Evolutionary conservation across 1,139 yeast species (phyloP), one percentile per base, ranked within the genome.

Genomic region (Scheffersomyces illinoinensis): DNA sequence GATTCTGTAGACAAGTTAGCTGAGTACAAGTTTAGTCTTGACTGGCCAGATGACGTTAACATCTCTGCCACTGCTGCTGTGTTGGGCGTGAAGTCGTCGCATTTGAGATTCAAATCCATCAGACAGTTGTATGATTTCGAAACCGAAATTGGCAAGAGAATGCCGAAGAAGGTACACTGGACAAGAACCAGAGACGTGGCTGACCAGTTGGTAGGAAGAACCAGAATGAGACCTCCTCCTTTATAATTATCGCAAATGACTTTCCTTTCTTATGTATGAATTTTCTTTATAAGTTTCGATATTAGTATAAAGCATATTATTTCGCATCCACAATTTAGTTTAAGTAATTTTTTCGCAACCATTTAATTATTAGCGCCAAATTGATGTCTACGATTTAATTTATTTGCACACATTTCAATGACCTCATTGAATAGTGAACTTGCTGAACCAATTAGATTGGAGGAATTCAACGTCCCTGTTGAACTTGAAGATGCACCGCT

Each of bases 161-260:
- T 95, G 86, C 97, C 98, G 64, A 93, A 91, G 81, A 81, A 82
- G 63, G 89, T 93, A 54, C 92, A 90, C 75, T 95, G 99, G 99
- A 79, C 82, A 57, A 81, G 79, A 53, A 78, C 89, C 59, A 84
- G 96, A 71, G 88, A 87, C 56, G 85, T 90, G 69, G 91, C 96
- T 59, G 97, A 93, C 76, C 88, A 88, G 73, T 82, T 93, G 72
- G 97, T 90, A 53, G 97, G 97, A 56, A 85, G 97, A 78, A 83
- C 78, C 26, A 48, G 51, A 20, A 48, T 48, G n/a, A 48, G 26
- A 21, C 21, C 26, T 20, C 20, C 51, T 24, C 51, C 51, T 20
- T 21, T 17, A 48, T 48, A 24, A 20, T 48, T 48, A 48, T 20
- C 6, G 8, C 21, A 21, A 19, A 48, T 48, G 21, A 20, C 24